phyloP scores from a whole-genome alignment of 768 basidiomycete species.

The Clavaria fumosa region DNA sequence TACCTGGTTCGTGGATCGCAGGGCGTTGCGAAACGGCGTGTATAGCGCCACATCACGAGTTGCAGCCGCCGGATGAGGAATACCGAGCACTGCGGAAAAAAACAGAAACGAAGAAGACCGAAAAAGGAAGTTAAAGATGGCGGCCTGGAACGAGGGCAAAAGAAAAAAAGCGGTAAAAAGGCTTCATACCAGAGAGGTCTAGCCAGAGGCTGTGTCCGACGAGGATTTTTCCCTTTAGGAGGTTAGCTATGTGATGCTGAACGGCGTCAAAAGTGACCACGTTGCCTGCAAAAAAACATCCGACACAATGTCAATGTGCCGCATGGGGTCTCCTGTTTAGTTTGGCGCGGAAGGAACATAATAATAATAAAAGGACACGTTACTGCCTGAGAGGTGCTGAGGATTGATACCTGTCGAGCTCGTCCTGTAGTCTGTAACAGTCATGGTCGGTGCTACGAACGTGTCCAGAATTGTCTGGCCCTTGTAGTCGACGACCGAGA shows the following conservation, averaged over 20 bases:
- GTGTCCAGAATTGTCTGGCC: conserved; percentile 47
- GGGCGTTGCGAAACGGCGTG: conserved; percentile 21
- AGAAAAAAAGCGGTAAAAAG: conserved; percentile 4
- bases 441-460: conserved; percentile 49
- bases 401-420: conserved; percentile 39
- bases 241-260: conserved; percentile 47
- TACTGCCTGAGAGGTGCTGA: conserved; percentile 26
- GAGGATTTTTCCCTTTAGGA: conserved; percentile 55
- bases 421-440: conserved; percentile 56
- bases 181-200: conserved; percentile 73
- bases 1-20: conserved; percentile 44
- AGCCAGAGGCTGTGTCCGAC: conserved; percentile 72
- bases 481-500: conserved; percentile 38
- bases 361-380: conserved; percentile 8
- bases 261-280: conserved; percentile 44
- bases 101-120: neutral
- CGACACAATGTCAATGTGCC: neutral
- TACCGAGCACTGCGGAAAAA: conserved; percentile 44
- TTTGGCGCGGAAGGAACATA: too few species aligned
- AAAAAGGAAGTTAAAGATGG: neutral
- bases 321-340: too few species aligned
- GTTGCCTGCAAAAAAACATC: conserved; percentile 22
- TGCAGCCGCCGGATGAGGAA: conserved; percentile 61
- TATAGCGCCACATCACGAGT: conserved; percentile 76
- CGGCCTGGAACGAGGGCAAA: neutral